Conservation (phyloP, 495 filamentous ascomycete species). For the Penicillium coprophilum region DNA sequence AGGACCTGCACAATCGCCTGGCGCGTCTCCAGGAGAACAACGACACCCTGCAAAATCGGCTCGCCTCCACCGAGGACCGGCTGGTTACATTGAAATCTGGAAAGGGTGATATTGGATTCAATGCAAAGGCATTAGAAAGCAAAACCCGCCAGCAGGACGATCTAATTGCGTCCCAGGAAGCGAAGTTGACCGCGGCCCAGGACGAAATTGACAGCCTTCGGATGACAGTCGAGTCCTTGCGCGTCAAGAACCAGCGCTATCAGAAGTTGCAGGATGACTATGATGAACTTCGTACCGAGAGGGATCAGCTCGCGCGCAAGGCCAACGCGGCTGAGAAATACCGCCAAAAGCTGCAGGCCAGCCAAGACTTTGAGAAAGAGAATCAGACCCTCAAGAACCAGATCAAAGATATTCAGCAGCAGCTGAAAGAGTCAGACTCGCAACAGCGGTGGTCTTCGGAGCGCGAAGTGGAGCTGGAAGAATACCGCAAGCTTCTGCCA, state of each 20-base stretch:
- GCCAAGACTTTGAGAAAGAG: constrained; percentile 69
- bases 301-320: constrained; percentile 73
- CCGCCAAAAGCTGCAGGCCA: constrained; percentile 71
- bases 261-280: constrained; percentile 65
- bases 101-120: constrained; percentile 45
- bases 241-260: constrained; percentile 46
- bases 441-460: constrained; percentile 46
- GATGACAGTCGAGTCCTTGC: constrained; percentile 43
- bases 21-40: constrained; percentile 59
- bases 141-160: constrained; percentile 55
- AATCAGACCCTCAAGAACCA: constrained; percentile 62
- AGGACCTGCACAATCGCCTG: constrained; percentile 55
- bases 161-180: constrained; percentile 58
- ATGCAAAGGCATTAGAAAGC: constrained; percentile 46
- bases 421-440: constrained; percentile 54
- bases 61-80: constrained; percentile 49
- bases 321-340: constrained; percentile 75
- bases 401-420: constrained; percentile 55
- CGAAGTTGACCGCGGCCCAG: constrained; percentile 48
- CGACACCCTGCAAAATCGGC: constrained; percentile 47
- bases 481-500: constrained; percentile 56
- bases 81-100: constrained; percentile 46
- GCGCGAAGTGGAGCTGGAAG: constrained; percentile 57
- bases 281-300: constrained; percentile 68
- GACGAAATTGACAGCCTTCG: constrained; percentile 45